Base-by-base conservation (phyloP, 495 filamentous ascomycete genomes). In the Haplographium delicatum region DNA sequence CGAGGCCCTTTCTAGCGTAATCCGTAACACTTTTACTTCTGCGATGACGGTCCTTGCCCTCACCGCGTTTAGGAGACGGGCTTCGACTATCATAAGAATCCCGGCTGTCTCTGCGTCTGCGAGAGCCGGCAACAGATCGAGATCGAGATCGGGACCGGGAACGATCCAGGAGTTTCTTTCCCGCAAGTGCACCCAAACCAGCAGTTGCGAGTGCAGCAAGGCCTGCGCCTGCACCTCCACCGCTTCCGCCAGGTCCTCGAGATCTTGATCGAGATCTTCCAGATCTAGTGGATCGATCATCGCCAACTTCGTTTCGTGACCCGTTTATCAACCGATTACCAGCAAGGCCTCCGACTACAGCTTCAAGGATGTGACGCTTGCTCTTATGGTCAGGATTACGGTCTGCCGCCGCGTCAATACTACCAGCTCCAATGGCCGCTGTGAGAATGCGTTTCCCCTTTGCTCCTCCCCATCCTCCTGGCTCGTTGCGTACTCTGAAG, bases 371-470 rank as follows among this genome's bases (percentile, higher is more conserved):
- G 51, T 74, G 73, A 20, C 83, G 75, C 62, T 83, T 90, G 61
- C 74, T 75, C 57, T 89, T 78, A 62, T 84, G 82, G n/a, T 81
- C 79, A n/a, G 82, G 77, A 53, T 91, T 78, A 31, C 78, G 79
- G 45, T 83, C 82, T 15, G 55, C 57, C 11, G 90, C 75, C 19
- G 84, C 84, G 65, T 94, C 88, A 50, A 94, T 82, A 24, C 88
- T 84, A 57, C 85, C 90, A 37, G 90, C 88, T 58, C 85, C 80
- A 25, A 91, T 76, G 15, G 90, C 90, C 16, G 90, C 89, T 20
- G 89, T 95, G 16, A 94, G 75, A 52, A 96, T 80, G 30, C 89
- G 85, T 66, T 86, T 89, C 49, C 88, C 88, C 66, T 95, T 95
- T 25, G 83, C 81, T 38, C 89, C 90, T 27, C 77, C 83, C 86